Base-by-base conservation (phyloP, 1,284 basidiomycete species). In the Rhizoctonia solani region DNA sequence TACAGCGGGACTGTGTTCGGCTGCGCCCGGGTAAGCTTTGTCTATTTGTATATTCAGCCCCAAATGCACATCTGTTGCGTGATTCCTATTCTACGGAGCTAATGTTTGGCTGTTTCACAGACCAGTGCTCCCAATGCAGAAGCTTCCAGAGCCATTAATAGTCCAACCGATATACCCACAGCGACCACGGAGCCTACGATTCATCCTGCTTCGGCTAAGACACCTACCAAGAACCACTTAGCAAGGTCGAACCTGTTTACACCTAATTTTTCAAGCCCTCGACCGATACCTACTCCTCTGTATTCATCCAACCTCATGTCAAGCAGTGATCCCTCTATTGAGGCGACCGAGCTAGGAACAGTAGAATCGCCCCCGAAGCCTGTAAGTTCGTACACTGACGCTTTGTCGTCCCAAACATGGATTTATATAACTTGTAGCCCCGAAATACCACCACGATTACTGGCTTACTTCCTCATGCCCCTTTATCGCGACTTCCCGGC, bases 321-420 rank as follows among this genome's bases (percentile, higher is more conserved):
- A 8, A 59, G 56, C 44, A 59, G 56, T 25, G 56, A 59, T 13
- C 30, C 44, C 9, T 47, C 56, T 47, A 25, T 59, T 25, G 56
- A 41, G 21, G 23, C 56, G 27, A 59, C 56, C 2, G 56, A 59
- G 37, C 19, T 59, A 2, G 56, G 56, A 1, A 59, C 56, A 6
- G 42, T 59, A 29, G 56, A 59, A 23, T 59, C 56, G n/a, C 56
- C 56, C 21, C 25, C 11, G 16, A 44, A 42, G 19, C 44, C 19
- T 13, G 56, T 49, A 49, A 6, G 56, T 49, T 19, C 29, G 16
- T 27, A n/a, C n/a, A 9, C 19, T 13, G 8, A 13, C 14, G 5
- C 16, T 11, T 56, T n/a, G 23, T 6, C 37, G 13, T 13, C 37
- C 14, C 14, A n/a, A 27, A 32, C 27, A 23, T 56, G 16, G 25